Base-by-base conservation (phyloP, 139 green algal species). In the Gonium pectorale region DNA sequence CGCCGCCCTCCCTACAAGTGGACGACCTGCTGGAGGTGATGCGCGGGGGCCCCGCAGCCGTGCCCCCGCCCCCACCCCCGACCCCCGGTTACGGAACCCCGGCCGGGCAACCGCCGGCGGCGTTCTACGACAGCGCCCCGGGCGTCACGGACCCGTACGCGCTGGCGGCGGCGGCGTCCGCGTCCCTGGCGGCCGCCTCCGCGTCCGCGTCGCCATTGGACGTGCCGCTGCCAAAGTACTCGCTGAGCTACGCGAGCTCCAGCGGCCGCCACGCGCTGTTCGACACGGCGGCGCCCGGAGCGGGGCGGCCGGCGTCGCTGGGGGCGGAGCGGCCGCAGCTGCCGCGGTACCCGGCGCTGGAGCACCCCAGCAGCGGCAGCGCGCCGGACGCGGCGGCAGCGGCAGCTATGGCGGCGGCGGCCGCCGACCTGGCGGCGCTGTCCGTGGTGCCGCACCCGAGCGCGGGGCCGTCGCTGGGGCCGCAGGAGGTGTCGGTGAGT, bases 401-500 rank as follows among this genome's bases (percentile, higher is more conserved):
- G 69, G 38, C 67, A 5, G n/a, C n/a, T n/a, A n/a, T n/a, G n/a
- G 41, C 59, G 56, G 62, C 72, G 26, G 72, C 52, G 0, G 51
- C 40, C 15, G 51, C 37, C 17, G 67, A 69, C 26, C 6, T 74
- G 17, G 27, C 37, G 17, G 44, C 52, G 54, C 74, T 90, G 6
- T 80, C 82, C 5, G 49, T 60, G 71, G 35, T 52, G 35, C 37
- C 51, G 64, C 33, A 79, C 22, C 81, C 90, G 27, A 80, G 84
- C 66, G 84, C 91, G 67, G 88, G 88, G 26, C 87, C 91, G 63
- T 64, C 82, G 44, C 84, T 96, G 38, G 94, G 93, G 1, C 94
- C 94, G 13, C 94, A 97, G 72, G 91, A 95, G 84, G 43, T 96
- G 51, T 80, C 85, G 74, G 93, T 95, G 44, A 37, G 79, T 75